Evolutionary conservation across 2,329 filamentous ascomycete species (phyloP).

Genomic region (Scedosporium boydii): DNA sequence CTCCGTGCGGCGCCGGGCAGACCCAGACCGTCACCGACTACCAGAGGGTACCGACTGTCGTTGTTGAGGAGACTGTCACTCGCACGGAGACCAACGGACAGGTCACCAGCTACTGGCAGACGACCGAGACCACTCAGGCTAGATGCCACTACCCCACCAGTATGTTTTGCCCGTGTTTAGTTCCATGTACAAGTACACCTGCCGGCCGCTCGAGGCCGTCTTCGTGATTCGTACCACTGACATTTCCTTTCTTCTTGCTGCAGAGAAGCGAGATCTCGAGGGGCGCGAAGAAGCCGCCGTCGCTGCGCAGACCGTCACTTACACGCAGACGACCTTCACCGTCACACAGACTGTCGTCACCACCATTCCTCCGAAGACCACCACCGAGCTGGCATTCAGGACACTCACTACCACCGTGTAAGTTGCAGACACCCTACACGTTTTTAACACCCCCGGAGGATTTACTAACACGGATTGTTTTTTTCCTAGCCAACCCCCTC

Average conservation of each 20-base stretch:
- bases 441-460: neutral
- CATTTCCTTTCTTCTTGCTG: neutral
- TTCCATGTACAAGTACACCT: neutral
- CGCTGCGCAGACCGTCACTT: slow-evolving; percentile 23
- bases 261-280: slow-evolving; percentile 10
- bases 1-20: slow-evolving; percentile 19
- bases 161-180: slow-evolving; percentile 3
- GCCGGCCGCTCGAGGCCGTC: neutral
- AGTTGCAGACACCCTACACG: neutral
- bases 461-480: neutral
- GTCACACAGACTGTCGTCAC: slow-evolving; percentile 25
- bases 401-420: slow-evolving; percentile 21
- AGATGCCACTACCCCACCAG: slow-evolving; percentile 23
- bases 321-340: slow-evolving; percentile 25
- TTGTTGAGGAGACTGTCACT: slow-evolving; percentile 18
- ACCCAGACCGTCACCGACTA: slow-evolving; percentile 25
- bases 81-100: slow-evolving; percentile 22
- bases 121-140: slow-evolving; percentile 21
- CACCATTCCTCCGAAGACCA: slow-evolving; percentile 20
- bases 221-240: neutral
- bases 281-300: slow-evolving; percentile 14
- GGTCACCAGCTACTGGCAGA: slow-evolving; percentile 21
- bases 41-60: slow-evolving; percentile 20
- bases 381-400: slow-evolving; percentile 22
- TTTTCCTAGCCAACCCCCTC: slow-evolving; percentile 16